Evolutionary conservation across 116 monocot genomes (phyloP).

Genomic region (Papilionanthe hybrid): DNA sequence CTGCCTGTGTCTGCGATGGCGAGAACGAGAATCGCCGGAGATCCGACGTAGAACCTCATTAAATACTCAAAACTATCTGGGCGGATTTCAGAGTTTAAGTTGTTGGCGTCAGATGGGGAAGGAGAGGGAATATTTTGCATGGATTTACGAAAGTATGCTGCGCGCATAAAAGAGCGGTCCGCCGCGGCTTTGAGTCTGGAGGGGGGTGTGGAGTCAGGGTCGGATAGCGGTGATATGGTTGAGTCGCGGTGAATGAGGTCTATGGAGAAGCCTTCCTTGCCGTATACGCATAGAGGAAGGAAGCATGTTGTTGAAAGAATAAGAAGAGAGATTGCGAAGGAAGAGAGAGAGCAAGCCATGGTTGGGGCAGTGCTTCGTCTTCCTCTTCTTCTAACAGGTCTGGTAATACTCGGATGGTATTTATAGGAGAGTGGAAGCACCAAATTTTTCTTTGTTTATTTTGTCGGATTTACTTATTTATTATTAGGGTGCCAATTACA

Average conservation of each 20-base stretch:
- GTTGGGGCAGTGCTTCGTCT: too few species aligned
- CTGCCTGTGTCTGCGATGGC: conserved; percentile 9
- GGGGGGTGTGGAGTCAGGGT: conserved; percentile 18
- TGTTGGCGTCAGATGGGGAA: too few species aligned
- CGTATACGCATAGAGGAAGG: background rate
- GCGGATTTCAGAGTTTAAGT: background rate
- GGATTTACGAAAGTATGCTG: background rate
- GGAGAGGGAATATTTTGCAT: too few species aligned
- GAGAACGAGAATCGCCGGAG: background rate
- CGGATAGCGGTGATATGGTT: conserved; percentile 32
- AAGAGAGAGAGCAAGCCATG: too few species aligned
- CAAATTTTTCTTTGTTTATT: too few species aligned
- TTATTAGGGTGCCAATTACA: too few species aligned
- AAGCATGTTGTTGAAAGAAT: background rate
- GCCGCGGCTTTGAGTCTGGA: conserved; percentile 14
- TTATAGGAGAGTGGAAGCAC: too few species aligned
- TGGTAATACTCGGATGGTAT: too few species aligned
- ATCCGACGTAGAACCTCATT: background rate
- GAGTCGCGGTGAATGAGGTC: conserved; percentile 53
- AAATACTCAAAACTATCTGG: background rate
- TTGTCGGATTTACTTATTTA: too few species aligned
- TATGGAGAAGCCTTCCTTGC: conserved; percentile 18
- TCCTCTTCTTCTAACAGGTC: too few species aligned
- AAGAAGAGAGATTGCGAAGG: too few species aligned
- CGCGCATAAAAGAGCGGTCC: conserved; percentile 18